These are phyloP conservation scores for Crucibulum laeve DNA, from an alignment of 768 basidiomycete genomes.

Conservation along the genomic window DNA sequence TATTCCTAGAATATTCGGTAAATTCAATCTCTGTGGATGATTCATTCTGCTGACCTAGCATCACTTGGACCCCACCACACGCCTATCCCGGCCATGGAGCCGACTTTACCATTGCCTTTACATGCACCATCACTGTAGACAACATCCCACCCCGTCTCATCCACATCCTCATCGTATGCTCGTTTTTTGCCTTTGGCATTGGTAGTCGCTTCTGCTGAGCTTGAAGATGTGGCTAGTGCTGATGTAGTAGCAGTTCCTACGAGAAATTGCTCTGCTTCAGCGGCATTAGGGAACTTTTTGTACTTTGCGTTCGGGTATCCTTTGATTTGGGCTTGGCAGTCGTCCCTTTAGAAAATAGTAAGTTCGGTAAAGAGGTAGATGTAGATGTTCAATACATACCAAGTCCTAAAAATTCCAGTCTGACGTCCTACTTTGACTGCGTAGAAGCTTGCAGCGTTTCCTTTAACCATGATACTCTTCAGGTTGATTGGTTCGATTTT, in stretches of 20 bases:
- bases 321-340: conserved; percentile 65
- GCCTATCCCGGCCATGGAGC: conserved; percentile 75
- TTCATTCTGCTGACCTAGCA: conserved; percentile 39
- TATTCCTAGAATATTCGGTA: conserved; percentile 48
- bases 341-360: conserved; percentile 47
- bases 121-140: conserved; percentile 92
- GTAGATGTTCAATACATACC: conserved; percentile 37
- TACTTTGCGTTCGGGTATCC: conserved; percentile 56
- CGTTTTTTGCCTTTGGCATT: conserved; percentile 29
- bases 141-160: conserved; percentile 33
- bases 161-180: conserved; percentile 17
- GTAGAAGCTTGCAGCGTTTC: conserved; percentile 52
- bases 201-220: conserved; percentile 1
- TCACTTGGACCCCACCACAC: conserved; percentile 84
- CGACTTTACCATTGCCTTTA: conserved; percentile 69
- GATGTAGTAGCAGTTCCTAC: conserved; percentile 7
- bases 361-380: conserved; percentile 4
- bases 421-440: conserved; percentile 64
- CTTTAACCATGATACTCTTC: conserved; percentile 11
- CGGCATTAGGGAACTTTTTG: conserved; percentile 59
- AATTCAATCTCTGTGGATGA: neutral
- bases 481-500: too few relatives aligned
- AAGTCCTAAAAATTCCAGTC: conserved; percentile 67
- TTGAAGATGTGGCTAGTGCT: neutral
- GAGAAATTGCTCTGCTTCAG: conserved; percentile 59